These are phyloP conservation scores for Globisporangium carolinianum DNA, from an alignment of 352 stramenopile species.

Conservation along the genomic window DNA sequence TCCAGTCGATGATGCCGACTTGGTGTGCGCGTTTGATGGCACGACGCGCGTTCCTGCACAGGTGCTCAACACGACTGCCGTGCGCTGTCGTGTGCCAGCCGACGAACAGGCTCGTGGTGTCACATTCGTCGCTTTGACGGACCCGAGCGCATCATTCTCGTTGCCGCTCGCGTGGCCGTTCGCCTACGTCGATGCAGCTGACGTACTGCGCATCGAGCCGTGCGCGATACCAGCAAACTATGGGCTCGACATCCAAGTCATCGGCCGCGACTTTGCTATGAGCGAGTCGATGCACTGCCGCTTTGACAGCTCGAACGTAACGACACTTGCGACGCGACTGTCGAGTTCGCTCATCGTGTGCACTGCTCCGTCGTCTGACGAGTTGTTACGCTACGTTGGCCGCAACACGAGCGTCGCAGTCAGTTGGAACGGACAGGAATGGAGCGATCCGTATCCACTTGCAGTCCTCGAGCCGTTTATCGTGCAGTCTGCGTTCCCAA, in stretches of 20 bases:
- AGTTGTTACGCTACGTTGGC: too few relatives aligned
- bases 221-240: slow-evolving; percentile 27
- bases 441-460: slow-evolving; percentile 16
- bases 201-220: slow-evolving; percentile 13
- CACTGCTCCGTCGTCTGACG: slow-evolving; percentile 7
- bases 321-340: slow-evolving; percentile 11
- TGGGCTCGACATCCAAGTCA: slow-evolving; percentile 22
- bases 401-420: slow-evolving; percentile 18
- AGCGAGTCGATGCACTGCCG: slow-evolving; percentile 21
- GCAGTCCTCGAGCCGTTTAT: slow-evolving; percentile 16
- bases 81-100: slow-evolving; percentile 19
- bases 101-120: slow-evolving; percentile 5
- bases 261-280: slow-evolving; percentile 16
- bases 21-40: slow-evolving; percentile 30
- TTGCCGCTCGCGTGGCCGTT: slow-evolving; percentile 23
- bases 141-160: slow-evolving; percentile 15
- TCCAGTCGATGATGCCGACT: slow-evolving; percentile 3
- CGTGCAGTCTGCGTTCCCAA: slow-evolving; percentile 18
- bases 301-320: slow-evolving; percentile 6
- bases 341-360: slow-evolving; percentile 26
- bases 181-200: slow-evolving; percentile 18
- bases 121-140: slow-evolving; percentile 17
- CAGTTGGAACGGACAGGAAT: slow-evolving; percentile 46
- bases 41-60: slow-evolving; percentile 5
- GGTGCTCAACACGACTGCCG: slow-evolving; percentile 22